phyloP scores from a whole-genome alignment of 805 yeast genomes.

The Lipomyces spencermartinsiae region DNA sequence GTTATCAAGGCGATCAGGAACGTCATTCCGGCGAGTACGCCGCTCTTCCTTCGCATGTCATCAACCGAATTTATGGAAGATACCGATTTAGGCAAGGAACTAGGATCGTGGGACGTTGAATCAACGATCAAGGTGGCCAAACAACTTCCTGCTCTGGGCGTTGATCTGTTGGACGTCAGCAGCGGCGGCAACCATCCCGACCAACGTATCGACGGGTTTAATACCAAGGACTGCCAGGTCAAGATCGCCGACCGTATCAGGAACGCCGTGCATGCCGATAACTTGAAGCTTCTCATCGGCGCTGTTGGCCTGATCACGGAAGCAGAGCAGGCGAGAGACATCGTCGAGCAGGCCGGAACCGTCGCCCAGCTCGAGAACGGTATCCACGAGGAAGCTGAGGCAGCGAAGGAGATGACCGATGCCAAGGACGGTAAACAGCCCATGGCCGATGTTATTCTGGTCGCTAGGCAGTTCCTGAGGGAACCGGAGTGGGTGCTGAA shows the following conservation, averaged over 20 bases:
- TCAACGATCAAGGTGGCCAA: constrained; percentile 47
- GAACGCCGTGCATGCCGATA: constrained; percentile 49
- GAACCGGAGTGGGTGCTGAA: constrained; percentile 56
- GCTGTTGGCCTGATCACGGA: constrained; percentile 54
- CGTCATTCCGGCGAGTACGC: constrained; percentile 51
- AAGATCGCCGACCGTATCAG: constrained; percentile 50
- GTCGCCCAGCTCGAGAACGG: not conserved
- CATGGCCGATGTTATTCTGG: constrained; percentile 53
- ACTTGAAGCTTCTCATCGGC: constrained; percentile 53
- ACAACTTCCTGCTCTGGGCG: constrained; percentile 42
- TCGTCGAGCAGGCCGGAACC: constrained; percentile 46
- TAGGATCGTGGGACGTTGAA: constrained; percentile 51
- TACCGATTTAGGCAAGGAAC: not conserved
- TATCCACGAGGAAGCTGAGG: not conserved
- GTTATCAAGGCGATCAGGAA: constrained; percentile 52
- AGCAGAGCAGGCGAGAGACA: constrained; percentile 49
- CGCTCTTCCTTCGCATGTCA: constrained; percentile 56
- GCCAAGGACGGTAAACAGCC: not conserved
- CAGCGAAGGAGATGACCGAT: no score
- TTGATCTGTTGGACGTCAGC: constrained; percentile 61
- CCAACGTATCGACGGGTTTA: constrained; percentile 34
- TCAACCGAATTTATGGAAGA: constrained; percentile 49
- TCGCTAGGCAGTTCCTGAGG: constrained; percentile 54
- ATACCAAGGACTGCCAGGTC: constrained; percentile 47
- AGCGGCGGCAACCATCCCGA: constrained; percentile 56